phyloP scores from a whole-genome alignment of 306 rosid species.

The Morella rubra region DNA sequence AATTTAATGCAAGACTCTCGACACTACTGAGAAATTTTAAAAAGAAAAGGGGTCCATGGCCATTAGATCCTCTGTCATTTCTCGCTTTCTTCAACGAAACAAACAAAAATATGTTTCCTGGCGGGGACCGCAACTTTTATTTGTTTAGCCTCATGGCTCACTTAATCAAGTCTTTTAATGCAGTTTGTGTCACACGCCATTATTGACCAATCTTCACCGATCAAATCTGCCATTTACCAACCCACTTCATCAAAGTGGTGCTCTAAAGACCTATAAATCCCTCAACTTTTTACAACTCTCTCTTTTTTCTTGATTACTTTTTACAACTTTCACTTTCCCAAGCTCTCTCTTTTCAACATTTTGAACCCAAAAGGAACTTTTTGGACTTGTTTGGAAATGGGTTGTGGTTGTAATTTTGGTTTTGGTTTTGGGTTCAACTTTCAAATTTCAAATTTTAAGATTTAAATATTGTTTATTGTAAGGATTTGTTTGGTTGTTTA shows the following conservation, averaged over 20 bases:
- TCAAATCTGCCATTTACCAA: conserved; percentile 5
- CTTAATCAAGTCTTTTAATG: conserved; percentile 15
- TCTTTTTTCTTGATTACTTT: no score
- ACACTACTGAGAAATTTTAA: no score
- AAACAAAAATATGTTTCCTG: no score
- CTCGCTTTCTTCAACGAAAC: background rate
- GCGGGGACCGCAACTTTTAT: background rate
- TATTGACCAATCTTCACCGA: background rate
- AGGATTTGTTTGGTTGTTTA: no score
- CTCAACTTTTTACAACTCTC: no score
- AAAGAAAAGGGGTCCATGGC: background rate
- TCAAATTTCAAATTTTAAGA: no score
- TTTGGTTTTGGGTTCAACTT: no score
- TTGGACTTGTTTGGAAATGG: no score
- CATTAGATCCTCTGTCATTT: no score
- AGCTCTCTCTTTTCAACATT: background rate
- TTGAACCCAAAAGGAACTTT: background rate
- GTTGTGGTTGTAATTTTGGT: no score
- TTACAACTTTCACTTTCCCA: background rate
- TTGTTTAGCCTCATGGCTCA: background rate
- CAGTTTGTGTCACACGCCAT: conserved; percentile 35
- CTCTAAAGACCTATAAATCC: conserved; percentile 10
- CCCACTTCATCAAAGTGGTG: background rate
- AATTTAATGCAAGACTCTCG: no score
- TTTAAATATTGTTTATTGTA: no score